These are phyloP conservation scores for Cytospora mali DNA, from an alignment of 2,329 filamentous ascomycete genomes.

Conservation along the genomic window DNA sequence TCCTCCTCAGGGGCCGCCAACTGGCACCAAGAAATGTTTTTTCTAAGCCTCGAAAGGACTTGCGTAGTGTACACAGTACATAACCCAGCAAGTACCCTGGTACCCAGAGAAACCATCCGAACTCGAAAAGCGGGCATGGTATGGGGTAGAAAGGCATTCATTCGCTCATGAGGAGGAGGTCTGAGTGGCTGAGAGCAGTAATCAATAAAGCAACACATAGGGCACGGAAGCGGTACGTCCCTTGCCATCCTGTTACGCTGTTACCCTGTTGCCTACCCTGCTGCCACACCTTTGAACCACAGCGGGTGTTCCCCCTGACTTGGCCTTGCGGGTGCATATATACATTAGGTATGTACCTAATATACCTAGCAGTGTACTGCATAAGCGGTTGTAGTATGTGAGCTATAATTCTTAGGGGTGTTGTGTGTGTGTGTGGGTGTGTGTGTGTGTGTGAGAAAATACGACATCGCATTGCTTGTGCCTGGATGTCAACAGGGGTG, in stretches of 20 bases:
- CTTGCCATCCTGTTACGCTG: no score
- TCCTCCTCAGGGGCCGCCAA: background rate
- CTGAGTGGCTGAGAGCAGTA: background rate
- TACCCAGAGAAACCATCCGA: no score
- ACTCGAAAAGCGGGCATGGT: background rate
- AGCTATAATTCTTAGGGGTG: no score
- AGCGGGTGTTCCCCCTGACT: background rate
- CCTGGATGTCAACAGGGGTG: constrained; percentile 25
- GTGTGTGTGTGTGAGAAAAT: constrained; percentile 1
- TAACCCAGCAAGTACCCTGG: no score
- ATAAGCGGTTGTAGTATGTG: no score
- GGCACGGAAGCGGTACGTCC: background rate
- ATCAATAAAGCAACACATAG: background rate
- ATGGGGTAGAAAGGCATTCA: background rate
- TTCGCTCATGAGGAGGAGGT: background rate
- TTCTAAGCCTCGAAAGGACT: background rate
- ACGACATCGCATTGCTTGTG: constrained; percentile 24
- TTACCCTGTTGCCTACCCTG: no score
- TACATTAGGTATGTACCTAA: background rate
- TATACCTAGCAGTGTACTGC: no score
- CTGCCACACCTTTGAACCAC: background rate
- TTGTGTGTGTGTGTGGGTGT: no score
- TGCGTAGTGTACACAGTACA: no score
- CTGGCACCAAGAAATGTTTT: background rate
- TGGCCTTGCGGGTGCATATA: background rate